Percentiles rank a stretch among this genome's conserved stretches.
These are phyloP conservation scores for Ophiostoma tasmaniense DNA, from an alignment of 2,329 filamentous ascomycete genomes.

Conservation along the genomic window DNA sequence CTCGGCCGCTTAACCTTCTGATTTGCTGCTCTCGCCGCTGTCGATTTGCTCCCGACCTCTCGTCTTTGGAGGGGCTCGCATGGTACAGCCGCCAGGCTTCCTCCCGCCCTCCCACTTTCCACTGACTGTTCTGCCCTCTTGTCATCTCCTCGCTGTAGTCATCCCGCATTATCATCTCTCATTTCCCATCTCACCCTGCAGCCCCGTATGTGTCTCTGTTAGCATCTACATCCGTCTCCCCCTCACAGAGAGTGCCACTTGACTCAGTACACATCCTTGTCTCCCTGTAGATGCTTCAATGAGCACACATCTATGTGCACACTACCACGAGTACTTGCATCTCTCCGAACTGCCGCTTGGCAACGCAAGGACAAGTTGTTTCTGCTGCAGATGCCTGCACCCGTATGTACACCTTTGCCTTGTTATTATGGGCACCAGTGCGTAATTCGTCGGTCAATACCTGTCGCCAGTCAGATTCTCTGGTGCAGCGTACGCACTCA, in stretches of 20 bases:
- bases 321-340: neutral
- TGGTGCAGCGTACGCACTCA: neutral
- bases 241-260: neutral
- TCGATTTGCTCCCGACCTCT: neutral
- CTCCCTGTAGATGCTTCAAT: neutral
- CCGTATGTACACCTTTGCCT: neutral
- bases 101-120: constrained; percentile 1
- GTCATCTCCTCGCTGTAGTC: neutral
- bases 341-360: neutral
- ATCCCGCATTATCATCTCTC: neutral
- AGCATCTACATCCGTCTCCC: neutral
- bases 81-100: neutral
- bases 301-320: neutral
- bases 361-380: neutral
- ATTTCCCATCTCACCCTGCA: neutral
- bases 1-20: neutral
- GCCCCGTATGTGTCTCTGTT: neutral
- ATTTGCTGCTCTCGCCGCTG: neutral
- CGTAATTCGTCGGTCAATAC: neutral
- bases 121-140: neutral
- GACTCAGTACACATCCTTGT: neutral
- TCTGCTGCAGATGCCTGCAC: neutral
- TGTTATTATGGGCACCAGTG: neutral
- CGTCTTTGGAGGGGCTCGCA: neutral
- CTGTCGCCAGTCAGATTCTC: neutral